These are phyloP conservation scores for Epichloe hybrida DNA, from an alignment of 2,329 filamentous ascomycete species.

Conservation along the genomic window DNA sequence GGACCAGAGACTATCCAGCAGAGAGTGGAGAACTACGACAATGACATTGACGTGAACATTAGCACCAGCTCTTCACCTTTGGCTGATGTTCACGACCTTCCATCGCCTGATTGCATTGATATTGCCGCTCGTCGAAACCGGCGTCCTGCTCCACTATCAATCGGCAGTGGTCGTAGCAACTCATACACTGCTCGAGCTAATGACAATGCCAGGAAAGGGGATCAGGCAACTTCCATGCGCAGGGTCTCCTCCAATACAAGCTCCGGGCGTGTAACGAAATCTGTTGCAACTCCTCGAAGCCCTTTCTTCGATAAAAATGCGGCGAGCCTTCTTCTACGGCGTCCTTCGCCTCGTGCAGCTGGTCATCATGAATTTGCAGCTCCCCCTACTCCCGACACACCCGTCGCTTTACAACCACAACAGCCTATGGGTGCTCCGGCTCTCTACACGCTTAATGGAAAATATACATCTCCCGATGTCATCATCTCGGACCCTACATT, in stretches of 20 bases:
- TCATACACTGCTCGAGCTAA: slow-evolving; percentile 32
- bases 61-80: slow-evolving; percentile 4
- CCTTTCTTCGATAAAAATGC: slow-evolving; percentile 30
- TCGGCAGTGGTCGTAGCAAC: slow-evolving; percentile 30
- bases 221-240: slow-evolving; percentile 35
- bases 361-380: slow-evolving; percentile 27
- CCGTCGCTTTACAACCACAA: slow-evolving; percentile 25
- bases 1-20: neutral
- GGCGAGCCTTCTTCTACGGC: slow-evolving; percentile 30
- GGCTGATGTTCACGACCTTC: slow-evolving; percentile 20
- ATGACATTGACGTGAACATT: neutral
- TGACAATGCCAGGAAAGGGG: slow-evolving; percentile 31
- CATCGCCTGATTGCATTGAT: slow-evolving; percentile 37
- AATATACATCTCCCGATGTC: slow-evolving; percentile 16
- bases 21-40: slow-evolving; percentile 1
- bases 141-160: slow-evolving; percentile 30
- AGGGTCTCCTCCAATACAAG: slow-evolving; percentile 40
- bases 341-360: slow-evolving; percentile 27
- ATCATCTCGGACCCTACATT: slow-evolving; percentile 29
- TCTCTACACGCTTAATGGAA: slow-evolving; percentile 17
- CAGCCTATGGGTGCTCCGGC: slow-evolving; percentile 26
- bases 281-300: slow-evolving; percentile 19
- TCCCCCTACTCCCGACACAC: slow-evolving; percentile 37
- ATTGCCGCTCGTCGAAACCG: slow-evolving; percentile 39
- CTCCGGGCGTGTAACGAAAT: slow-evolving; percentile 21